A percentile compares a stretch with the other conserved stretches of the same genome.
Conservation (phyloP, 345 rosid genomes). For the Noccaea caerulescens region DNA sequence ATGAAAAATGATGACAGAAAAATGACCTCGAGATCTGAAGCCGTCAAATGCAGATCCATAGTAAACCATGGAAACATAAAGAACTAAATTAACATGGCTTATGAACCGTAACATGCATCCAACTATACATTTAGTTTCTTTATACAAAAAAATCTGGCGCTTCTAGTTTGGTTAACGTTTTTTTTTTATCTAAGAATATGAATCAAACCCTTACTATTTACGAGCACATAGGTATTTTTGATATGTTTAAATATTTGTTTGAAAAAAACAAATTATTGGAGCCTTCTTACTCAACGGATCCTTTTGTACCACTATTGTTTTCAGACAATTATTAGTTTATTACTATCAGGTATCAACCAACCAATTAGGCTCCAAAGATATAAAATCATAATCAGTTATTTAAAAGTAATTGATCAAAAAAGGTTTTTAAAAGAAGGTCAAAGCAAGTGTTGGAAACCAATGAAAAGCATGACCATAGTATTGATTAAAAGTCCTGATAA, state of each 20-base stretch:
- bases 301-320: too few species aligned
- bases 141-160: not conserved
- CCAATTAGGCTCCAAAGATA: constrained; percentile 13
- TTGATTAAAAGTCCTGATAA: constrained; percentile 16
- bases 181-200: too few species aligned
- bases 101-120: constrained; percentile 20
- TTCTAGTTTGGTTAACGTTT: not conserved
- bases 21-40: constrained; percentile 23
- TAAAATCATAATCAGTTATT: not conserved
- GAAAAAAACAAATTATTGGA: too few species aligned
- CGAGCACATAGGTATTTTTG: too few species aligned
- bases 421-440: constrained; percentile 4
- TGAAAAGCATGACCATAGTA: constrained; percentile 22
- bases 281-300: too few species aligned
- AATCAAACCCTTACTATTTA: too few species aligned
- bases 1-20: not conserved
- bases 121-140: not conserved
- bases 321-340: too few species aligned
- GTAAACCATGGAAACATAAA: not conserved
- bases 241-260: too few species aligned
- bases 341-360: not conserved
- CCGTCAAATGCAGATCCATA: constrained; percentile 18
- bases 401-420: not conserved
- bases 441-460: constrained; percentile 12
- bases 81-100: not conserved